Base-by-base conservation (phyloP, 371 early-diverging fungal genomes). In the Apophysomyces sp. region DNA sequence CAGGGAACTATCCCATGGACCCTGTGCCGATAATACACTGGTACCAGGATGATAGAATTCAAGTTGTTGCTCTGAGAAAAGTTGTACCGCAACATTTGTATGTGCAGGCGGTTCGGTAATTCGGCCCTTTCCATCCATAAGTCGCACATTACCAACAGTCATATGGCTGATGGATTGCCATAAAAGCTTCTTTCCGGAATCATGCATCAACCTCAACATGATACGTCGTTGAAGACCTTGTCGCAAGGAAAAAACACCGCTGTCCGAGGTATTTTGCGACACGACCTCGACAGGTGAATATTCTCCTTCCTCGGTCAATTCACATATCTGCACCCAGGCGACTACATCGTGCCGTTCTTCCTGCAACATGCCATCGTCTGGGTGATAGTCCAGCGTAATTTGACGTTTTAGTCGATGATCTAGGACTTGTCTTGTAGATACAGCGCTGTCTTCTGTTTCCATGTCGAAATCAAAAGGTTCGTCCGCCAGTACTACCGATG, bases 161-260 rank as follows among this genome's bases (percentile, higher is more conserved):
- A 60, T 60, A 83, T 67, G 21, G 73, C 58, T n/a, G 8, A 81
- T 52, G 30, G 86, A 64, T 49, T 72, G 68, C 51, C 71, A 66
- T 58, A 90, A 87, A 56, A 86, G 72, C 29, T 83, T 89, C 4
- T 69, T 71, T 21, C 94, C 94, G 26, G 89, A 83, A 12, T 85
- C 80, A 72, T 91, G 91, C 12, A 83, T 80, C 32, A 91, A 65
- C n/a, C 75, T 74, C 21, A 94, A 55, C 16, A 76, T 66, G 30
- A 95, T 81, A 8, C 94, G 87, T 4, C 94, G 82, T 71, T 94
- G 95, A 16, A 96, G 64, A 4, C 96, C 96, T 72, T 96, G 96
- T 37, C 89, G 84, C 36, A 94, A 69, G 28, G 81, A 62, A 63
- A 94, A 93, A 0, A 82, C 81, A 16, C 92, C 91, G 1, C 81